Conservation (phyloP, 1,284 basidiomycete genomes). For the Malassezia sympodialis region DNA sequence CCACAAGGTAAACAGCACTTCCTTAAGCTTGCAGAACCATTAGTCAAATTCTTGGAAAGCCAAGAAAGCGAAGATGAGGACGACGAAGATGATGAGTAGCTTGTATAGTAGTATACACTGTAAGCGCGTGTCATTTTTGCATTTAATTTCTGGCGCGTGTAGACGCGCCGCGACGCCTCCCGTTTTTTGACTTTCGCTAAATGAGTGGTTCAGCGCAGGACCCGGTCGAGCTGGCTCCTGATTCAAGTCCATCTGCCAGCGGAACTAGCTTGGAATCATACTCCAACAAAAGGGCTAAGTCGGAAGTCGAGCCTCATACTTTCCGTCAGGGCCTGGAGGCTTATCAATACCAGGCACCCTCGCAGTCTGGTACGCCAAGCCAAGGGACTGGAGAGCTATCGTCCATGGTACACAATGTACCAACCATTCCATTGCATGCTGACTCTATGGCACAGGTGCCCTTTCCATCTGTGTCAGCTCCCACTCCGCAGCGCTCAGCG, state of each 20-base stretch:
- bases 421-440: background rate
- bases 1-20: constrained; percentile 88
- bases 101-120: background rate
- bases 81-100: constrained; percentile 57
- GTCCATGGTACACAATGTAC: background rate
- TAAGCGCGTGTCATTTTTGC: background rate
- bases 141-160: constrained; percentile 7
- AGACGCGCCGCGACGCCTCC: constrained; percentile 6
- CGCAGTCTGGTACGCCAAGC: background rate
- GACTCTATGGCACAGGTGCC: background rate
- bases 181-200: background rate
- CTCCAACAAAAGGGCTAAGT: background rate
- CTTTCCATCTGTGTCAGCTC: background rate
- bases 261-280: background rate
- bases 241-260: constrained; percentile 12
- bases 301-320: background rate
- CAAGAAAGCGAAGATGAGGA: constrained; percentile 55
- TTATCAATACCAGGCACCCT: constrained; percentile 6
- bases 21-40: constrained; percentile 71
- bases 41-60: constrained; percentile 75
- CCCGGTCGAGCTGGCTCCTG: constrained; percentile 16
- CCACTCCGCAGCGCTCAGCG: background rate
- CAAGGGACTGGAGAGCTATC: background rate
- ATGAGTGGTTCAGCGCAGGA: constrained; percentile 17
- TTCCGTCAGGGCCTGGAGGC: constrained; percentile 6